These are phyloP conservation scores for Microcos paniculata DNA, from an alignment of 345 rosid genomes.

Conservation along the genomic window DNA sequence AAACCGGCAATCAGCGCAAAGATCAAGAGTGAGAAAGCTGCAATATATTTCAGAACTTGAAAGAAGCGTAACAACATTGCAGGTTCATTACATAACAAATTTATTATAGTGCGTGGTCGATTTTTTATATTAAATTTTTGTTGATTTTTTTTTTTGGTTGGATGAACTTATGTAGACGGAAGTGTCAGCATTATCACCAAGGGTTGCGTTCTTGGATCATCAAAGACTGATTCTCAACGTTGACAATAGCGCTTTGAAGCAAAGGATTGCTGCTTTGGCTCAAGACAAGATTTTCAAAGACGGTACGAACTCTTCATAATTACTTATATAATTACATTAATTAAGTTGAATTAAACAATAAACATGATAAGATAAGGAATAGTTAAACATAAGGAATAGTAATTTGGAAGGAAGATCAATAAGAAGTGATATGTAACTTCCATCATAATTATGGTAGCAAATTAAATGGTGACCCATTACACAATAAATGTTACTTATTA, in stretches of 20 bases:
- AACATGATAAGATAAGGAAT: background rate
- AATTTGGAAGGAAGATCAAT: background rate
- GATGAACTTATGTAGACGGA: constrained; percentile 44
- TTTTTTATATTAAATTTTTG: constrained; percentile 15
- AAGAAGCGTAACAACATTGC: constrained; percentile 62
- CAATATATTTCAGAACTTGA: constrained; percentile 65
- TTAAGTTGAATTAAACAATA: background rate
- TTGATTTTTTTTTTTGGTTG: constrained; percentile 5
- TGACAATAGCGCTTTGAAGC: constrained; percentile 70
- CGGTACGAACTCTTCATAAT: constrained; percentile 30
- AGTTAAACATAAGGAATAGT: too few relatives aligned
- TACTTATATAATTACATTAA: background rate
- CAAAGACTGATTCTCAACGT: constrained; percentile 65
- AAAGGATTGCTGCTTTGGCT: constrained; percentile 77
- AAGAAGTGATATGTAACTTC: background rate
- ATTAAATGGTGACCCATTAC: background rate
- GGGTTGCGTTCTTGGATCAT: constrained; percentile 72
- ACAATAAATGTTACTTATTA: background rate
- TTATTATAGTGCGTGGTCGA: background rate
- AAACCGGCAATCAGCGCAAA: constrained; percentile 66
- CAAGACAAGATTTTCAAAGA: constrained; percentile 85
- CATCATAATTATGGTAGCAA: background rate
- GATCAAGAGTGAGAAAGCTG: constrained; percentile 65
- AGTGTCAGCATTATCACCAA: constrained; percentile 72
- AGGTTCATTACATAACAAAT: constrained; percentile 29